Evolutionary conservation across 495 filamentous ascomycete genomes (phyloP).

Genomic region (Hyaloscypha variabilis): DNA sequence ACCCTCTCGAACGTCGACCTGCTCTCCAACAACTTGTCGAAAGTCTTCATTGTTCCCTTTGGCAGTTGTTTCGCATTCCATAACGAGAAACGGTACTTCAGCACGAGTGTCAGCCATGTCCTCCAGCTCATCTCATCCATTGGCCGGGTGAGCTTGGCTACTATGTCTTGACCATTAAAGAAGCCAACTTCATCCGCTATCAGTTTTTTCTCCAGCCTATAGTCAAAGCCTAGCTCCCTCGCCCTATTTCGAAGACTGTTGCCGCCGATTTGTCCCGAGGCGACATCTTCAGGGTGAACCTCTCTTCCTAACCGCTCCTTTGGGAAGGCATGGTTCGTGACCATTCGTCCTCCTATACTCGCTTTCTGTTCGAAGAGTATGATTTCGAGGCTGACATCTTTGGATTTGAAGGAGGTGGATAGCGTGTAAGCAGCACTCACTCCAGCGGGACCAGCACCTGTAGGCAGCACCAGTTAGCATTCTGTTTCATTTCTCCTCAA

Average conservation of each 20-base stretch:
- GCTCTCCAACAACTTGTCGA: neutral
- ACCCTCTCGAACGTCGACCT: neutral
- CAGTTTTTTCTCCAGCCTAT: neutral
- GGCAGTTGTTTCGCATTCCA: slow-evolving; percentile 11
- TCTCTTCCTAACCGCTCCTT: neutral
- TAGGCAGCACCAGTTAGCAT: neutral
- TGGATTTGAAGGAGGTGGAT: neutral
- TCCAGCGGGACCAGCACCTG: slow-evolving; percentile 25
- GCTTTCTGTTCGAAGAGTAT: slow-evolving; percentile 18
- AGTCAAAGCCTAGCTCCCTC: neutral
- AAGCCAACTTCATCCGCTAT: slow-evolving; percentile 6
- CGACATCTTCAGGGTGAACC: neutral
- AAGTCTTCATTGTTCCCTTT: neutral
- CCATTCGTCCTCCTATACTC: slow-evolving; percentile 14
- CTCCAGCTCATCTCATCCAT: neutral
- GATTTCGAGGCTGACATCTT: slow-evolving; percentile 9
- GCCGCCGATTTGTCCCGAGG: neutral
- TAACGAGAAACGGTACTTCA: slow-evolving; percentile 10
- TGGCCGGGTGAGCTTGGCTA: neutral
- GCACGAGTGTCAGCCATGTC: slow-evolving; percentile 6
- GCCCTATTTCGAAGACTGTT: neutral
- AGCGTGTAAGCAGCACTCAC: slow-evolving; percentile 14
- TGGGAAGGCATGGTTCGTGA: neutral
- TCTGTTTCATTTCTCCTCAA: neutral
- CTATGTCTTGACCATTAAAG: neutral